These are phyloP conservation scores for Penicillium lagena DNA, from an alignment of 495 filamentous ascomycete genomes.

Conservation along the genomic window DNA sequence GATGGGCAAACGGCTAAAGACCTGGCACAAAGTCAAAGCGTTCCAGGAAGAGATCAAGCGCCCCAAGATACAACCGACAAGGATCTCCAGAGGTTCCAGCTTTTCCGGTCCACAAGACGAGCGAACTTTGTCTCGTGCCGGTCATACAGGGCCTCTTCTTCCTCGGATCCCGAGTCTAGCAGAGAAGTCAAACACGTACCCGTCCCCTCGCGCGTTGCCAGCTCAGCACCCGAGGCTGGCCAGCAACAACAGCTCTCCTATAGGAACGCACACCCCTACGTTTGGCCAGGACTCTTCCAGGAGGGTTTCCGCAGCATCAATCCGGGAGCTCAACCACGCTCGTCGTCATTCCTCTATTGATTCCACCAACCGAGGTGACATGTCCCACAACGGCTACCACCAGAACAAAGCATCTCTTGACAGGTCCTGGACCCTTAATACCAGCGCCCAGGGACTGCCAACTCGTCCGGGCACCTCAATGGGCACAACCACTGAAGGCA, in stretches of 20 bases:
- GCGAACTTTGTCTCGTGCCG: slow-evolving; percentile 28
- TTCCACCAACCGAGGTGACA: slow-evolving; percentile 34
- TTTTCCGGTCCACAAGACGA: slow-evolving; percentile 33
- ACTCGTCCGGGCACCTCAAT: slow-evolving; percentile 32
- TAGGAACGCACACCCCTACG: slow-evolving; percentile 26
- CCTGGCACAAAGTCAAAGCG: slow-evolving; percentile 89
- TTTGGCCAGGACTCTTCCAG: slow-evolving; percentile 49
- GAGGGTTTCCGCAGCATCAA: slow-evolving; percentile 72
- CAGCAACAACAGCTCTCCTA: slow-evolving; percentile 28
- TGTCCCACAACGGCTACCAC: slow-evolving; percentile 37
- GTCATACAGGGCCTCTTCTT: slow-evolving; percentile 42
- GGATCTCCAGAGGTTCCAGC: slow-evolving; percentile 21
- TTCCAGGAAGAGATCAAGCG: slow-evolving; percentile 76
- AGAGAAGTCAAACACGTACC: slow-evolving; percentile 27
- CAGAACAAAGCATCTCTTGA: slow-evolving; percentile 87
- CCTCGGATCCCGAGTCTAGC: slow-evolving; percentile 55
- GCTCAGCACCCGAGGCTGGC: slow-evolving; percentile 28
- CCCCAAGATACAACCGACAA: slow-evolving; percentile 13
- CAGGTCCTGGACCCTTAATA: slow-evolving; percentile 77
- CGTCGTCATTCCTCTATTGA: slow-evolving; percentile 84
- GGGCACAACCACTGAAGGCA: slow-evolving; percentile 16
- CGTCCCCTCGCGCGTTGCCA: slow-evolving; percentile 20
- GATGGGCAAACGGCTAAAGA: slow-evolving; percentile 78
- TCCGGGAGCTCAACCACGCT: slow-evolving; percentile 78
- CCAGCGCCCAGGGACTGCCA: slow-evolving; percentile 22